Conservation (phyloP, 2,329 filamentous ascomycete species). For the Cladophialophora carrionii region DNA sequence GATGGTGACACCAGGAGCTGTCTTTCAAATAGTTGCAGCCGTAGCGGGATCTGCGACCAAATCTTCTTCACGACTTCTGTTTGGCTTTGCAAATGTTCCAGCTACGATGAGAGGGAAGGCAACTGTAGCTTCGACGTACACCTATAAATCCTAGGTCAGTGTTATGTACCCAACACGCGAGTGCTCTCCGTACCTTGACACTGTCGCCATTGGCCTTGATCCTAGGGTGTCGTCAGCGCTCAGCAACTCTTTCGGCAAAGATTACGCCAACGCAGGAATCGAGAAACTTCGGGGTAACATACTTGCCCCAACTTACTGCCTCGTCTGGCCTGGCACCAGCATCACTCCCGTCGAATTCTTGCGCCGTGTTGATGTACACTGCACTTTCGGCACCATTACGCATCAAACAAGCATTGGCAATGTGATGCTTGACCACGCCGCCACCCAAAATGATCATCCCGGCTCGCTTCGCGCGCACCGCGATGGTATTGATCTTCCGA, state of each 20-base stretch:
- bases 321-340: conserved; percentile 93
- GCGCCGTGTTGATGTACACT: conserved; percentile 95
- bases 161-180: not conserved
- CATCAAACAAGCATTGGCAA: conserved; percentile 97
- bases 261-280: not conserved
- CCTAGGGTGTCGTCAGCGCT: not conserved
- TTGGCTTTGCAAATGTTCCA: conserved; percentile 29
- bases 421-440: conserved; percentile 96
- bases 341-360: conserved; percentile 97
- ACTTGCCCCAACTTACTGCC: conserved; percentile 95
- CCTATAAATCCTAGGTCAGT: conserved; percentile 42
- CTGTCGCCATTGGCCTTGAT: conserved; percentile 69
- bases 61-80: not conserved
- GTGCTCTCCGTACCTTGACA: conserved; percentile 70
- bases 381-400: conserved; percentile 95
- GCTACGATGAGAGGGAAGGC: conserved; percentile 64
- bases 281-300: not conserved
- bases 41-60: not conserved
- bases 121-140: conserved; percentile 69
- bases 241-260: not conserved
- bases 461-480: conserved; percentile 80
- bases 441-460: conserved; percentile 97
- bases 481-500: conserved; percentile 86
- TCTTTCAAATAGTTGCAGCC: not conserved
- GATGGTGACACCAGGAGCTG: not conserved